Base-by-base conservation (phyloP, 495 filamentous ascomycete genomes). In the Staphylotrichum longicolle region DNA sequence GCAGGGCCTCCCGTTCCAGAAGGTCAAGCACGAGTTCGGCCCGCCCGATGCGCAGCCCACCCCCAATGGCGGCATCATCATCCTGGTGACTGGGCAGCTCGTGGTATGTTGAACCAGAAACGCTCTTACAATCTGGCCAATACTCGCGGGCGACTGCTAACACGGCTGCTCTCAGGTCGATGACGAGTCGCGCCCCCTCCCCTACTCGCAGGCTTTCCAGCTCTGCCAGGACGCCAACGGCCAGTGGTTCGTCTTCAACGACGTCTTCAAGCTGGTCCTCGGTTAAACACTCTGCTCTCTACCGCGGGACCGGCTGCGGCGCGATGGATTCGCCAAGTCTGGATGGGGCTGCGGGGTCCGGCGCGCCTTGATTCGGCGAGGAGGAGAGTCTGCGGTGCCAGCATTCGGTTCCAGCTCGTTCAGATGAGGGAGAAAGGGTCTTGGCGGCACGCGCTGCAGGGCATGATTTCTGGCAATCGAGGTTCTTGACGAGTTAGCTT, bases 261-360 rank as follows among this genome's bases (percentile, higher is more conserved):
- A 98, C 71, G 77, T 96, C 76, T 97, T 96, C 85, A 86, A 86
- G 66, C 81, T 98, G 60, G 81, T 44, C 93, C 63, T 92, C 89
- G 77, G 73, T 72, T 61, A 80, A 70, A 52, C 20, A 27, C 20
- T 1, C 20, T 27, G 20, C 20, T 27, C 20, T 27, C 20, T 27
- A 27, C 20, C 20, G 20, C 1, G 20, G 20, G 20, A 27, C 20
- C 20, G 20, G 20, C 20, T 27, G 20, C 20, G 60, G 44, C 35
- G 46, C 39, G 6, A 30, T 3, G 7, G 1, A 2, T 42, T 41
- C 30, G 45, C 52, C 33, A 30, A 44, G 57, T 33, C 27, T n/a
- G 39, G 46, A 57, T 27, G 39, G 45, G 46, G 53, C 10, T 46
- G 40, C 14, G 11, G 40, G 46, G 41, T 27, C 50, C 44, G 12